Evolutionary conservation across 805 yeast species (phyloP), one percentile per base, ranked within the genome.

Genomic region (Hanseniaspora occidentalis): DNA sequence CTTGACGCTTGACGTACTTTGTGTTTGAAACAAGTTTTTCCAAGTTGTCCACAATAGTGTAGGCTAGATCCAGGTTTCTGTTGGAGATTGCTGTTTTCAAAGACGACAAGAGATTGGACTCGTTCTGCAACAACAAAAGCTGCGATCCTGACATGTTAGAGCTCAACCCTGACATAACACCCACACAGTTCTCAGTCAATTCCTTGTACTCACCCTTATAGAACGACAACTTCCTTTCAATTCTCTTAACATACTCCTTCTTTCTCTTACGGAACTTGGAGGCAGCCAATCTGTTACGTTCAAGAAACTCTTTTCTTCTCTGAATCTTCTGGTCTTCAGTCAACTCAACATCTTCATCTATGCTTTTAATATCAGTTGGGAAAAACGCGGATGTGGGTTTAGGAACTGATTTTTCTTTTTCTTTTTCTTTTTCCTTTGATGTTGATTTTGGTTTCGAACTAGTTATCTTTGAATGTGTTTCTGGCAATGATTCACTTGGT

Each of bases 281-380:
- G 0, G 98, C 98, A 0, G 98, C 98, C 8, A 92, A 75, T 43
- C 98, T 70, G 59, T 92, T 92, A 47, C 97, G 70, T 56, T 92
- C 98, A 47, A 92, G 61, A 52, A 75, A 89, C 54, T 67, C 79
- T 56, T 70, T 76, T 47, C 88, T 72, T 36, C 51, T 58, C n/a
- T 52, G 53, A 53, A 83, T 85, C 62, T 79, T 72, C 61, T 84
- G 95, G 3, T 41, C 44, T 65, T 83, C 58, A 62, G 83, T 42
- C 72, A 72, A 14, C 67, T 73, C 41, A 61, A 54, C 39, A 22
- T 41, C 24, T 19, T 8, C 39, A 25, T 35, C 45, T 50, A n/a
- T n/a, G n/a, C n/a, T n/a, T n/a, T n/a, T n/a, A n/a, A n/a, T n/a
- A n/a, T n/a, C n/a, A n/a, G n/a, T n/a, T n/a, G n/a, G n/a, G n/a